Evolutionary conservation across 2,329 filamentous ascomycete species (phyloP), one percentile per base, ranked within the genome.

Genomic region (Verticillium zaregamsianum): DNA sequence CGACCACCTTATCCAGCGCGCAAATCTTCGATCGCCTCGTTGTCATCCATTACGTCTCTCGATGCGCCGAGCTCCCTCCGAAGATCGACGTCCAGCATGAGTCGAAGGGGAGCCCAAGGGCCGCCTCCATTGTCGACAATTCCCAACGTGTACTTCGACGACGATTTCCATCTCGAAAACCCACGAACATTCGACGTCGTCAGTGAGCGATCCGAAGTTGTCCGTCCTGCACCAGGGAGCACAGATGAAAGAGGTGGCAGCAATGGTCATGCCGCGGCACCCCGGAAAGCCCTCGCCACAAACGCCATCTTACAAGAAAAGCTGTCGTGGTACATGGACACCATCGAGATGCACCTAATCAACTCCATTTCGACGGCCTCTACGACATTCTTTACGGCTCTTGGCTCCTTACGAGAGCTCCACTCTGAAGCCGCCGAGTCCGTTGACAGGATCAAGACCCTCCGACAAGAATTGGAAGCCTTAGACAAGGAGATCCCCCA

Each of bases 311-410:
- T 99, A 39, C 95, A 99, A 73, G 95, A 99, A 76, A 99, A 99
- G 76, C 81, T 99, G 14, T 98, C 95, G 0, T 99, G 95, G 95
- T 99, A 99, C 74, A 97, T 99, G 93, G 95, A 99, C 73, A 99
- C 95, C 0, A 93, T 99, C 25, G 95, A 99, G 73, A 92, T 99
- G 60, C 95, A 99, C 73, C 81, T 99, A 8, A 97, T 99, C 68
- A 92, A 92, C 35, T 97, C 93, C 0, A 99, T 99, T 65, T 98
- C 94, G 2, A 93, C 91, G 0, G 95, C 95, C 1, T 98, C 95
- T 0, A 93, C 92, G 0, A 97, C 94, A 0, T 99, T 99, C 75
- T 99, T 99, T 70, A 93, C 93, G 0, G 95, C 95, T 0, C 80
- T 99, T 1, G 94, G 95, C 0, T 96, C 93, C 0, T 79, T 99